phyloP scores from a whole-genome alignment of 805 yeast species.

The Ogataea paraovalis region DNA sequence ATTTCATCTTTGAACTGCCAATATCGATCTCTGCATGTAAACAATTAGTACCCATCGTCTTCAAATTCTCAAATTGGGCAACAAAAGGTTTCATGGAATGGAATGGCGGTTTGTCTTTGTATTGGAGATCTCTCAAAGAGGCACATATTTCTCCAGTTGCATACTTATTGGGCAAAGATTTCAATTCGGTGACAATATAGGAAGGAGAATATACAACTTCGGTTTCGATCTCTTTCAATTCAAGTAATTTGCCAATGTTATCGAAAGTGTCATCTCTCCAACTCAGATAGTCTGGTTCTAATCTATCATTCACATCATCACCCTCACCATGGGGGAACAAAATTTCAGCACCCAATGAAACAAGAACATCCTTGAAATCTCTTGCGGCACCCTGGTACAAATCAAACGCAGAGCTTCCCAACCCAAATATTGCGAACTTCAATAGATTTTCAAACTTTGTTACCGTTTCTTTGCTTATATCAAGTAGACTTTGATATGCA shows the following conservation, averaged over 20 bases:
- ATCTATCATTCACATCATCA: conserved; percentile 85
- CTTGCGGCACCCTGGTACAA: conserved; percentile 77
- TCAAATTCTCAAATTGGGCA: conserved; percentile 52
- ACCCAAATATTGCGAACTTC: conserved; percentile 72
- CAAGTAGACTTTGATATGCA: conserved; percentile 48
- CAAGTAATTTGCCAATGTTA: conserved; percentile 54
- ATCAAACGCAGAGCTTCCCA: conserved; percentile 91
- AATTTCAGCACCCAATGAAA: conserved; percentile 55
- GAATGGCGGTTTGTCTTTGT: conserved; percentile 20
- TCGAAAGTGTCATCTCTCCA: conserved; percentile 82
- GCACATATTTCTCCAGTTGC: conserved; percentile 26
- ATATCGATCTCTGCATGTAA: conserved; percentile 80
- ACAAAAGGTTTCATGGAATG: conserved; percentile 52
- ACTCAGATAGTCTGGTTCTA: conserved; percentile 84
- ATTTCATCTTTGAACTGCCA: conserved; percentile 62
- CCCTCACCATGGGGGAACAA: conserved; percentile 77
- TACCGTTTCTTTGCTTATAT: background rate
- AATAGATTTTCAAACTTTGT: conserved; percentile 22
- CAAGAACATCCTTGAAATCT: conserved; percentile 45
- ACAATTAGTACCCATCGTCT: conserved; percentile 73
- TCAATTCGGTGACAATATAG: conserved; percentile 34
- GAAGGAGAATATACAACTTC: conserved; percentile 56
- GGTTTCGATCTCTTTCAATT: conserved; percentile 67
- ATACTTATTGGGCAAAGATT: conserved; percentile 16
- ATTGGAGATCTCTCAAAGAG: conserved; percentile 12